Base-by-base conservation (phyloP, 441 rosid species). In the Eutrema salsugineum region DNA sequence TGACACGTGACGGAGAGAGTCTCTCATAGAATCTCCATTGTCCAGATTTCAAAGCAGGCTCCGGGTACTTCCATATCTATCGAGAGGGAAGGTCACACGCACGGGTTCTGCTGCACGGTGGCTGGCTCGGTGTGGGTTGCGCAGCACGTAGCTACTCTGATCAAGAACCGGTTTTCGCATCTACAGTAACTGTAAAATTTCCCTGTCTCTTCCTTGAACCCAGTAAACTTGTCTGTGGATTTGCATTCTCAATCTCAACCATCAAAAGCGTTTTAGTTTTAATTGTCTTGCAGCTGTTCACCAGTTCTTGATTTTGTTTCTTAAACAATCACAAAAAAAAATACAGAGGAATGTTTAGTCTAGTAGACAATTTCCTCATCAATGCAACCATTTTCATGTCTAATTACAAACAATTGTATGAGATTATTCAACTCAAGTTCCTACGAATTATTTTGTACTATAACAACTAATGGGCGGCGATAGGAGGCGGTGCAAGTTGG, bases 61-160 rank as follows among this genome's bases (percentile, higher is more conserved):
- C 89, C 93, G 0, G 82, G 72, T 33, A 80, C 87, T 57, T 20
- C 77, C 38, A 71, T 89, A 44, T 75, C 91, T 56, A 79, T 91
- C 5, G 98, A 91, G 77, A 85, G 88, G 71, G 93, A 91, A 80
- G 96, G 93, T 70, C 93, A 87, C 72, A 81, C 85, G 11, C 96
- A 91, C 63, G 66, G 80, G 24, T 93, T 91, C 87, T 77, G 83
- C 78, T 85, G 90, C 85, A 85, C 91, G 0, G 83, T 86, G 68
- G 88, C 93, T 68, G 97, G 97, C 75, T 89, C 97, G 0, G 36
- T 17, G 1, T 93, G 98, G 96, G 91, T 84, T 63, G 94, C 98
- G 5, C 82, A 60, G 19, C 84, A 86, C 47, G 87, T 86, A 19
- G 84, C 87, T 46, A 71, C 73, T 75, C 77, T 84, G 81, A 75